These are phyloP conservation scores for Liquidambar formosana DNA, from an alignment of 164 flowering plant species.

Conservation along the genomic window DNA sequence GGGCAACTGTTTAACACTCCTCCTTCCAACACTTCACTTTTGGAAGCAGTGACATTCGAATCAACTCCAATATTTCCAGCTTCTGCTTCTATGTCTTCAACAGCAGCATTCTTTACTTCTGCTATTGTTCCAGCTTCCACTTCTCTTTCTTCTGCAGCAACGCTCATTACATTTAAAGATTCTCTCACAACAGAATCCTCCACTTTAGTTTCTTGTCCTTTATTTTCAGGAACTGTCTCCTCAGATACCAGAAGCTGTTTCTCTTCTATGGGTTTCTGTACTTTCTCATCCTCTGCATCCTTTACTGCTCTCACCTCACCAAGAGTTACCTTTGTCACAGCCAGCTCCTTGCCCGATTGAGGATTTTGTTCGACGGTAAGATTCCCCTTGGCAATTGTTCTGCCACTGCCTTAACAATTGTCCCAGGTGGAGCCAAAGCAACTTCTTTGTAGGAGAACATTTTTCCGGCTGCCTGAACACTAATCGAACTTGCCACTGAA, in stretches of 20 bases:
- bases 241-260: conserved; percentile 21
- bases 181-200: conserved; percentile 4
- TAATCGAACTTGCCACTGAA: conserved; percentile 39
- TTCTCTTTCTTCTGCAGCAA: background rate
- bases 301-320: conserved; percentile 20
- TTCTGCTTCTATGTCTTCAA: conserved; percentile 18
- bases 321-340: conserved; percentile 20
- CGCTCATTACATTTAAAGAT: conserved; percentile 1
- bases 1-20: conserved; percentile 1
- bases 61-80: conserved; percentile 17
- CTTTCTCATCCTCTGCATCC: conserved; percentile 23
- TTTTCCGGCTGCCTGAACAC: conserved; percentile 67
- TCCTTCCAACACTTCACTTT: conserved; percentile 22
- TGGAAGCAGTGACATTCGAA: conserved; percentile 17
- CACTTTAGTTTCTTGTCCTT: conserved; percentile 21
- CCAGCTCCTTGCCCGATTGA: conserved; percentile 27
- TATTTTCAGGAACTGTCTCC: conserved; percentile 10
- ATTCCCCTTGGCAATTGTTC: conserved; percentile 52
- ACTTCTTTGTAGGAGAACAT: conserved; percentile 87
- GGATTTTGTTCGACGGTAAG: conserved; percentile 21
- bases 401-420: conserved; percentile 66
- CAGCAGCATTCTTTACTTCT: conserved; percentile 16
- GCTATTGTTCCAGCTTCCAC: conserved; percentile 8
- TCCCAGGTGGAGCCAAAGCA: conserved; percentile 88
- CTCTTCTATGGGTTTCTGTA: conserved; percentile 23